Conservation (phyloP, 1,139 yeast species). For the Pichia sp. region DNA sequence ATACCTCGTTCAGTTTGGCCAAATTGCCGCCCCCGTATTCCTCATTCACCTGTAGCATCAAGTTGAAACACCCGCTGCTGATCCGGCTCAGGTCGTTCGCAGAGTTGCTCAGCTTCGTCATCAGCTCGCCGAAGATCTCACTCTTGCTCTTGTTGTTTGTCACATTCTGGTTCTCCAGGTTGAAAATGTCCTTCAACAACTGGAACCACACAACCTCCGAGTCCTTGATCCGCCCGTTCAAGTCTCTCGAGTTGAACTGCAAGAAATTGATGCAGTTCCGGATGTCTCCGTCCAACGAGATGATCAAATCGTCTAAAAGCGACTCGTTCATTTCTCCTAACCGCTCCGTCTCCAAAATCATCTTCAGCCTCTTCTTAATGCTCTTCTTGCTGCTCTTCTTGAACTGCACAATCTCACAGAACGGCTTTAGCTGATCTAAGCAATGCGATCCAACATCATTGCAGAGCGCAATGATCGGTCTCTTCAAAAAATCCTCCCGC, state of each 20-base stretch:
- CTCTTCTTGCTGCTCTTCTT: conserved; percentile 53
- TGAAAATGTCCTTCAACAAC: conserved; percentile 51
- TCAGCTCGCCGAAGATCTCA: conserved; percentile 44
- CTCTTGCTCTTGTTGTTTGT: conserved; percentile 38
- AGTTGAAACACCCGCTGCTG: conserved; percentile 66
- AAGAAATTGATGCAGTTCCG: conserved; percentile 80
- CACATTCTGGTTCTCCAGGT: conserved; percentile 35
- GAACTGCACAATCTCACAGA: conserved; percentile 68
- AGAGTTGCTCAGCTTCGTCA: conserved; percentile 44
- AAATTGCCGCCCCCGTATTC: conserved; percentile 56
- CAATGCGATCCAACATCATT: conserved; percentile 76
- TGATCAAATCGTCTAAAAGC: conserved; percentile 54
- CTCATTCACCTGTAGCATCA: conserved; percentile 34
- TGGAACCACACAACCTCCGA: conserved; percentile 56
- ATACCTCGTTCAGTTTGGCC: conserved; percentile 55
- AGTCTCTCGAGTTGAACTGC: conserved; percentile 50
- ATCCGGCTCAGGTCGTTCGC: conserved; percentile 56
- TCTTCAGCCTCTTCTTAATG: conserved; percentile 44
- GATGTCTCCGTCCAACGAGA: conserved; percentile 75
- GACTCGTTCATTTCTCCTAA: conserved; percentile 30
- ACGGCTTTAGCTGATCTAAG: conserved; percentile 67
- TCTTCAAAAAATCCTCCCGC: conserved; percentile 44
- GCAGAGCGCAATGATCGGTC: conserved; percentile 92
- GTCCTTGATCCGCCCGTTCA: conserved; percentile 41
- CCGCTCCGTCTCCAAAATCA: conserved; percentile 48